phyloP scores from a whole-genome alignment of 352 stramenopile species.

The Globisporangium carolinianum region DNA sequence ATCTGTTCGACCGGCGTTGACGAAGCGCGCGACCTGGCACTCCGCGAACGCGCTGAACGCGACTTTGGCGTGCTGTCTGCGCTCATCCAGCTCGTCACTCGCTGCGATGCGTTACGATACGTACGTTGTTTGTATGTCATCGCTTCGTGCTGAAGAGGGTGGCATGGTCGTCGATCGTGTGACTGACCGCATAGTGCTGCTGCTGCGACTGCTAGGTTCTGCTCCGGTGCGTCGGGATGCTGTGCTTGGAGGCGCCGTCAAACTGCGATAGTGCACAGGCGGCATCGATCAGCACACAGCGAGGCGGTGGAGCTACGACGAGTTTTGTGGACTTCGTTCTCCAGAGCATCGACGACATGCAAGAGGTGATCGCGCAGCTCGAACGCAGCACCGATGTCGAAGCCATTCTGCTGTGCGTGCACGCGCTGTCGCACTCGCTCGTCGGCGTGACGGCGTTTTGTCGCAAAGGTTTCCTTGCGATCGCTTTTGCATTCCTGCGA shows the following conservation, averaged over 20 bases:
- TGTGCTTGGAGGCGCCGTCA: slow-evolving; percentile 7
- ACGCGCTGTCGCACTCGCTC: slow-evolving; percentile 10
- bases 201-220: slow-evolving; percentile 1
- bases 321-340: slow-evolving; percentile 8
- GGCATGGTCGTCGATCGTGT: no score
- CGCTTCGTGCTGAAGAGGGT: not conserved
- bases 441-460: slow-evolving; percentile 8
- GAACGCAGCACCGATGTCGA: slow-evolving; percentile 7
- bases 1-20: slow-evolving; percentile 9
- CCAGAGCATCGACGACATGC: slow-evolving; percentile 2
- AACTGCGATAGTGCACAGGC: slow-evolving; percentile 8
- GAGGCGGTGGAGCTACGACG: not conserved
- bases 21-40: slow-evolving; percentile 5
- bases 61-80: slow-evolving; percentile 6
- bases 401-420: slow-evolving; percentile 12
- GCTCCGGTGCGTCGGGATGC: slow-evolving; percentile 6
- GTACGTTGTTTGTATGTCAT: slow-evolving; percentile 2
- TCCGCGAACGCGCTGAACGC: slow-evolving; percentile 4
- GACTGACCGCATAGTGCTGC: no score
- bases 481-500: slow-evolving; percentile 4
- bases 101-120: not conserved
- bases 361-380: not conserved
- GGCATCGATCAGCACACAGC: not conserved
- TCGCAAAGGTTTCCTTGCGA: slow-evolving; percentile 5
- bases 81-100: slow-evolving; percentile 5